These are phyloP conservation scores for Sugiyamaella japonica DNA, from an alignment of 1,139 yeast species.

Conservation along the genomic window DNA sequence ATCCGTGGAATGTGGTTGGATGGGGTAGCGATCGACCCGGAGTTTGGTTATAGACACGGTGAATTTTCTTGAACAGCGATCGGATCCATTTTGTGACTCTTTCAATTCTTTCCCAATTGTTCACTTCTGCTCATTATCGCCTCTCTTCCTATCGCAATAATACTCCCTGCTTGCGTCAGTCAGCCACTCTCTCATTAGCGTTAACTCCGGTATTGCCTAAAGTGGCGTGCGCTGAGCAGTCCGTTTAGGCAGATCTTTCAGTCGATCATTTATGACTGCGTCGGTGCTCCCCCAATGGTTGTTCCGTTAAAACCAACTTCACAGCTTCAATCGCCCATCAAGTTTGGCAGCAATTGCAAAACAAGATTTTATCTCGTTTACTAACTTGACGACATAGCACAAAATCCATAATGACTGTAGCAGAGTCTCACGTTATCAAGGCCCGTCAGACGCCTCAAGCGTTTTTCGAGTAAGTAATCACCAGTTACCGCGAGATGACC, in stretches of 20 bases:
- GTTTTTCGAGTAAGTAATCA: conserved; percentile 56
- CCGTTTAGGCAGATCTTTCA: neutral
- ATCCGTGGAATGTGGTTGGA: neutral
- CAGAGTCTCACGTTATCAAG: conserved; percentile 72
- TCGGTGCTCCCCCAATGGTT: neutral
- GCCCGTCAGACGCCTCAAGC: conserved; percentile 71
- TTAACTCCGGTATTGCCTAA: neutral
- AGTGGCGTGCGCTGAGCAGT: neutral
- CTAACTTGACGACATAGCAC: too few relatives aligned
- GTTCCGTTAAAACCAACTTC: neutral
- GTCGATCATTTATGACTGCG: neutral
- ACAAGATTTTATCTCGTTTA: too few relatives aligned
- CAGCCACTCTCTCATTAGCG: neutral
- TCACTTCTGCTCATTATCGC: too few relatives aligned
- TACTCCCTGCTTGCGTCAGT: neutral
- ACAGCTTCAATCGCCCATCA: neutral
- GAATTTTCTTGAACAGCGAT: too few relatives aligned
- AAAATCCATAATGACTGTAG: conserved; percentile 50
- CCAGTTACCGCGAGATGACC: conserved; percentile 24
- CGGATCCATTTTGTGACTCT: too few relatives aligned
- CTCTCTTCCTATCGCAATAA: neutral
- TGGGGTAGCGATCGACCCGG: neutral
- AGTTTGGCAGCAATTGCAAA: neutral
- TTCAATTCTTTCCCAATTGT: too few relatives aligned
- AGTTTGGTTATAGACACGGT: neutral